Conservation (phyloP, 2,329 filamentous ascomycete genomes). For the Hymenoscyphus salicellus region DNA sequence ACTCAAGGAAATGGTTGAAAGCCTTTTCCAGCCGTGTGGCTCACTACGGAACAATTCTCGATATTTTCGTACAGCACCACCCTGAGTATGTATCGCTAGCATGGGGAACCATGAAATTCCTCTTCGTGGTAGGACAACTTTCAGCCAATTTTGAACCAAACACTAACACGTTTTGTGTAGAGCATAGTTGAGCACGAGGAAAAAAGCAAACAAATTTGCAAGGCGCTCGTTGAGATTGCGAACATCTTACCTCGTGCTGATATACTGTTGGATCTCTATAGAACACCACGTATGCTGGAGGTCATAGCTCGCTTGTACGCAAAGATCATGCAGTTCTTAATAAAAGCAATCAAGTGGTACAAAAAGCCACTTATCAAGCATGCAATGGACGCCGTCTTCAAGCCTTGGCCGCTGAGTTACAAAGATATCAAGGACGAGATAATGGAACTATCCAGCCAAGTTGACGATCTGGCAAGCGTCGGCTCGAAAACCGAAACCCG, state of each 20-base stretch:
- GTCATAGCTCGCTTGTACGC: neutral
- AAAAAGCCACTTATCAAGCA: neutral
- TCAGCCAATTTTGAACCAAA: too few species aligned
- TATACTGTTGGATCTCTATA: neutral
- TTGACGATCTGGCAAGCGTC: neutral
- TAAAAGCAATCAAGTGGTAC: neutral
- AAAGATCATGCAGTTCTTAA: neutral
- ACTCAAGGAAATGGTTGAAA: constrained; percentile 14
- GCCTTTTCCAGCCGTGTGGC: constrained; percentile 11
- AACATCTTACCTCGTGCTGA: neutral
- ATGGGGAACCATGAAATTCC: constrained; percentile 31
- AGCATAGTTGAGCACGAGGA: neutral
- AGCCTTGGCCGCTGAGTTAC: neutral
- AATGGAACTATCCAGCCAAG: neutral
- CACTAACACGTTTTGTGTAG: neutral
- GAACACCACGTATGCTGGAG: neutral
- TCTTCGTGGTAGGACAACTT: constrained; percentile 22
- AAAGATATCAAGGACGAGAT: neutral
- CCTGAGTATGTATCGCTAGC: constrained; percentile 28
- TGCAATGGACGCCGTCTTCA: neutral
- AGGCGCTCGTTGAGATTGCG: neutral
- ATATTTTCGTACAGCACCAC: constrained; percentile 26
- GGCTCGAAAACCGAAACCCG: neutral
- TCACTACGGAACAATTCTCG: constrained; percentile 12
- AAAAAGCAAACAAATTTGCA: neutral